These are phyloP conservation scores for Teunomyces funiuensis DNA, from an alignment of 805 yeast genomes.

Conservation along the genomic window DNA sequence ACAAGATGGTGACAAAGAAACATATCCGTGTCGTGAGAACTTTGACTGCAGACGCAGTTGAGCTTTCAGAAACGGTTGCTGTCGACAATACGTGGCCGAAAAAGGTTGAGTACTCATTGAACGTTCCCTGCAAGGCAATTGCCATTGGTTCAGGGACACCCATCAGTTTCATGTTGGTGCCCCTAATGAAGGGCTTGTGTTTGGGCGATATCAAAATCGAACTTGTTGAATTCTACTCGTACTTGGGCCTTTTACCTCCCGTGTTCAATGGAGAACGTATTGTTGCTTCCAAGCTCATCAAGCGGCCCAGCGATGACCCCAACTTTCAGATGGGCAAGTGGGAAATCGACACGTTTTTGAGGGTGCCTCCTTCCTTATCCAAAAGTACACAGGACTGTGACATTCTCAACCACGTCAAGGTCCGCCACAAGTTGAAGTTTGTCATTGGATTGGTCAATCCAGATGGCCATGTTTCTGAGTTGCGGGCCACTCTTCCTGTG, in stretches of 20 bases:
- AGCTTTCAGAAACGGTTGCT: conserved; percentile 85
- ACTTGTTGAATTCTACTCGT: conserved; percentile 66
- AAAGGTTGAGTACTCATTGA: conserved; percentile 85
- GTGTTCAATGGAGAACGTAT: conserved; percentile 62
- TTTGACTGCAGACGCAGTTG: conserved; percentile 81
- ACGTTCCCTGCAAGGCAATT: conserved; percentile 82
- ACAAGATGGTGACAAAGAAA: conserved; percentile 62
- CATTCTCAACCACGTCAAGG: conserved; percentile 65
- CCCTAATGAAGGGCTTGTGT: conserved; percentile 75
- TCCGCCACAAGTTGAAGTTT: conserved; percentile 85
- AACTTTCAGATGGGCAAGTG: conserved; percentile 56
- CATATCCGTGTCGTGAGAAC: conserved; percentile 84
- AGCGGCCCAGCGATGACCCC: conserved; percentile 44
- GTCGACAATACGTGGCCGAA: conserved; percentile 95
- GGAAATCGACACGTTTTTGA: conserved; percentile 64
- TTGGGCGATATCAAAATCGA: conserved; percentile 72
- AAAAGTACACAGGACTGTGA: conserved; percentile 87
- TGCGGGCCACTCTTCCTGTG: conserved; percentile 87
- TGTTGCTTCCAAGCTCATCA: conserved; percentile 48
- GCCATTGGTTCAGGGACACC: conserved; percentile 84
- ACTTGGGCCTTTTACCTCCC: conserved; percentile 57
- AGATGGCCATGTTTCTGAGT: conserved; percentile 90
- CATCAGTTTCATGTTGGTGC: conserved; percentile 69
- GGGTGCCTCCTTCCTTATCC: conserved; percentile 70
- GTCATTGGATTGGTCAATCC: conserved; percentile 77